Evolutionary conservation across 2,329 filamentous ascomycete species (phyloP), one percentile per base, ranked within the genome.

Genomic region (Leptographium galeiforme): DNA sequence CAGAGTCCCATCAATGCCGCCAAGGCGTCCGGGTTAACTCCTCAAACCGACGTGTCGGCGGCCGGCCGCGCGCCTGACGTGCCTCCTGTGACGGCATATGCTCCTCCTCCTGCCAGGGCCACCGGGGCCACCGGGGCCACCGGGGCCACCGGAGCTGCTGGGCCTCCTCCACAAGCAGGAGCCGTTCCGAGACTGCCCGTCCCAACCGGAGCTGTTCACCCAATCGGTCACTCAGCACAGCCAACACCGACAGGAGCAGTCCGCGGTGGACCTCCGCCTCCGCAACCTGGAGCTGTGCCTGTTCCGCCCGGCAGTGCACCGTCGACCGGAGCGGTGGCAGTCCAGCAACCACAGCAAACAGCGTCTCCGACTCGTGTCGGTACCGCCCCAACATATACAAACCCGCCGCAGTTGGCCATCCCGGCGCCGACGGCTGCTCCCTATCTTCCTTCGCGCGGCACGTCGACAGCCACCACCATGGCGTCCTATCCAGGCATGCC

Each of bases 221-320:
- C 63, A 53, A 62, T 62, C 38, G 60, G 64, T 50, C 43, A 53
- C 18, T 63, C 66, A 32, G 57, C 66, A 51, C 68, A 67, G 50
- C 70, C 72, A 54, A 72, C 73, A 40, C 70, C 72, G 48, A 76
- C 73, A 10, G 65, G 62, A 46, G 56, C 63, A 48, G 57, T 61
- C 32, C 56, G 59, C 49, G 59, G 64, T 46, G 67, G 66, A 16
- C 78, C 78, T 48, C 73, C 78, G 53, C 67, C 73, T 57, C 78
- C 79, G 34, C 78, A 82, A 59, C 78, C 79, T 40, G 78, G 78
- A 52, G 75, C 78, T 41, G 68, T 72, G 45, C 79, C 79, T 41
- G 62, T 67, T 46, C 66, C 74, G 49, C 60, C 69, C 30, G 62
- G 47, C 76, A 77, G 51, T 77, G 71, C 61, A 69, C 66, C 38